Base-by-base conservation (phyloP, 2,329 filamentous ascomycete species). In the Colletotrichum neosansevieriae region DNA sequence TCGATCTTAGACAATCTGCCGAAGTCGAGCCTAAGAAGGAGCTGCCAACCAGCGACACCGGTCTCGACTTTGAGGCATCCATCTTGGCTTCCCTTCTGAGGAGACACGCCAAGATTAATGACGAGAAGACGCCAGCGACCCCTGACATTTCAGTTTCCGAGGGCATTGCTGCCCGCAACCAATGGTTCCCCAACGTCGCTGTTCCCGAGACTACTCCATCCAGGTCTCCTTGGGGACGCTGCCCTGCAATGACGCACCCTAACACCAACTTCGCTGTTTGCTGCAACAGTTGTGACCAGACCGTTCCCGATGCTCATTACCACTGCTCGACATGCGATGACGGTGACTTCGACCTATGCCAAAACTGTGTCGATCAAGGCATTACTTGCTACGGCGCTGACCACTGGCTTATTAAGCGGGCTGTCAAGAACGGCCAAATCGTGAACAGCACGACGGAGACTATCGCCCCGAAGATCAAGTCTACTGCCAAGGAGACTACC, bases 341-440 rank as follows among this genome's bases (percentile, higher is more conserved):
- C 65, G 96, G 95, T 45, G 96, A 99, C 79, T 99, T 94, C 75
- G 96, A 99, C 76, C 88, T 99, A 34, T 99, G 97, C 84, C 86
- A 90, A 71, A 79, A 84, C 6, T 99, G 96, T 75, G 89, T 98
- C 54, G 86, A 90, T 57, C 82, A 85, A 47, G 94, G 94, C 71
- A 85, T 92, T 66, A 88, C 92, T 45, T 99, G 97, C 83, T 87
- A 90, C 71, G 90, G 90, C 65, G 87, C 91, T 34, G 87, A 89
- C 71, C 96, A 99, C 82, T 98, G 94, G 94, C 85, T 99, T 80
- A 95, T 98, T 79, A 98, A 97, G 88, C 91, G 96, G 67, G 89
- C 89, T 71, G 88, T 97, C 70, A 86, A 91, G 75, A 87, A 94
- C 67, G 95, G 94, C 58, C 85, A 89, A 71, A 90, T 98, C 64